phyloP scores from a whole-genome alignment of 2,329 filamentous ascomycete genomes.

The Thelonectria discophora region DNA sequence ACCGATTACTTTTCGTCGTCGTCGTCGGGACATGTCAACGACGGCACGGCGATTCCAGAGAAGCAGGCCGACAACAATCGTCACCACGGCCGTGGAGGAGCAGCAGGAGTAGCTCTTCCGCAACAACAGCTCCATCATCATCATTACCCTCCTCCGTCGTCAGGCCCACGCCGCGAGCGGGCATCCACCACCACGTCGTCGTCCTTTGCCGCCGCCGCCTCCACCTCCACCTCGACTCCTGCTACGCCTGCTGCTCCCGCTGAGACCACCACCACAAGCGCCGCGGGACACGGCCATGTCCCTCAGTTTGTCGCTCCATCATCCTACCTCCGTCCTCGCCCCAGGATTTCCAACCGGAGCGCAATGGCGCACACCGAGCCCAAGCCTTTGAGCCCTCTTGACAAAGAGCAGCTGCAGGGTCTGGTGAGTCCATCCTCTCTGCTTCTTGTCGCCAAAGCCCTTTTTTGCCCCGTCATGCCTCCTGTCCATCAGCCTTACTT shows the following conservation, averaged over 20 bases:
- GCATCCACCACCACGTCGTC: conserved; percentile 32
- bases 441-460: conserved; percentile 1
- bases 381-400: conserved; percentile 66
- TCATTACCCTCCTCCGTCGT: neutral
- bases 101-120: neutral
- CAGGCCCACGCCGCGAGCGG: conserved; percentile 21
- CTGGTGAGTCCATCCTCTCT: conserved; percentile 65
- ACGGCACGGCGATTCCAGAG: conserved; percentile 1
- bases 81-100: neutral
- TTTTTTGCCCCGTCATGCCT: neutral
- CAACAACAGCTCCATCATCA: neutral
- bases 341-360: conserved; percentile 47
- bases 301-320: conserved; percentile 68
- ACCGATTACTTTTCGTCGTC: conserved; percentile 21
- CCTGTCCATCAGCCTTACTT: conserved; percentile 5
- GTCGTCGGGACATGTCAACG: conserved; percentile 9
- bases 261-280: conserved; percentile 14
- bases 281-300: conserved; percentile 46
- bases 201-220: conserved; percentile 29
- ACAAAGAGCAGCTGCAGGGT: conserved; percentile 81
- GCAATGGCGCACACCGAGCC: conserved; percentile 51
- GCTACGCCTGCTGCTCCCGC: conserved; percentile 13
- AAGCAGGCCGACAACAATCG: neutral
- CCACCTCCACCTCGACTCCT: conserved; percentile 36
- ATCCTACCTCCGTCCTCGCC: conserved; percentile 62